phyloP scores from a whole-genome alignment of 805 yeast species.

The Kluyveromyces wickerhamii region DNA sequence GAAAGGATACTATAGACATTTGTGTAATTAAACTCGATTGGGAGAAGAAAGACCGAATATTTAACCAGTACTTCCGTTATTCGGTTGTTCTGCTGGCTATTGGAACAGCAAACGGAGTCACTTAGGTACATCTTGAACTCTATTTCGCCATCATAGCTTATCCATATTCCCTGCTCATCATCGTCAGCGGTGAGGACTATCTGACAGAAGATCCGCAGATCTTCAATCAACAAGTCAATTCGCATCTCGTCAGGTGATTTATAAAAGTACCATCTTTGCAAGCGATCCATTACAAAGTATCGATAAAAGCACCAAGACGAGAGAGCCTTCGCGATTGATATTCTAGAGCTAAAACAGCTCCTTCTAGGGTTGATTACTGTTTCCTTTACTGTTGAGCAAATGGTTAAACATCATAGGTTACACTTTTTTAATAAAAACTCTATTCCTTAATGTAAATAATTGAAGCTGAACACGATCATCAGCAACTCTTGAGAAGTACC shows the following conservation, averaged over 20 bases:
- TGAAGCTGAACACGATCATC: too few relatives aligned
- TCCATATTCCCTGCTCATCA: not conserved
- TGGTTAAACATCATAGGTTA: too few relatives aligned
- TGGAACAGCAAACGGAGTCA: conserved; percentile 2
- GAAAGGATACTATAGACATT: not conserved
- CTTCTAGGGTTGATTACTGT: too few relatives aligned
- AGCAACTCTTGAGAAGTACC: too few relatives aligned
- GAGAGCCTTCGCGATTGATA: too few relatives aligned
- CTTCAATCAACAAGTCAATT: not conserved
- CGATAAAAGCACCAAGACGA: too few relatives aligned
- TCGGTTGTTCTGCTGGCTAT: not conserved
- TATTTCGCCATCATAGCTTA: not conserved
- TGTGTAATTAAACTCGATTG: not conserved
- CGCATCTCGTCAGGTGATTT: conserved; percentile 4
- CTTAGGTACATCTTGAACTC: conserved; percentile 1
- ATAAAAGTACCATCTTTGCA: conserved; percentile 3
- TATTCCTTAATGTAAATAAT: too few relatives aligned
- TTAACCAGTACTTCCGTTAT: not conserved
- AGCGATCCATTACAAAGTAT: not conserved
- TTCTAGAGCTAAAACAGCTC: too few relatives aligned
- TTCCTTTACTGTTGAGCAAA: too few relatives aligned
- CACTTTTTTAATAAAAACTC: too few relatives aligned
- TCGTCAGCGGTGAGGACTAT: not conserved
- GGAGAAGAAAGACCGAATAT: not conserved
- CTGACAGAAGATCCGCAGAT: conserved; percentile 1